Conservation (phyloP, 2,329 filamentous ascomycete genomes). For the Calonectria leucothoes region DNA sequence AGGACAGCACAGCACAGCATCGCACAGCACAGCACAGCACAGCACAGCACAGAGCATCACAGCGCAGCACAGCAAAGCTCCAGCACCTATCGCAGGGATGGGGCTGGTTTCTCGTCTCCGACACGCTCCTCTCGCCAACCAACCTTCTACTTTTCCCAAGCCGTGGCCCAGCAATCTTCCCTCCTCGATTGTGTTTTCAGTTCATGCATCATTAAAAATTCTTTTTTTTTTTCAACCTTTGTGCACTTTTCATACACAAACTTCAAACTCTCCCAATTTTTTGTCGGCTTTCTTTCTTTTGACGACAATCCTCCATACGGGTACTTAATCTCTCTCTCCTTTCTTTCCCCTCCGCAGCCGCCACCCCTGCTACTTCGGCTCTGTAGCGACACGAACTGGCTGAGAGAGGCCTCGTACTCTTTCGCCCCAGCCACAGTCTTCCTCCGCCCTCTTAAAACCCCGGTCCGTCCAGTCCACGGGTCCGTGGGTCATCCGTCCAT, state of each 20-base stretch:
- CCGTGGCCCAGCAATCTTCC: background rate
- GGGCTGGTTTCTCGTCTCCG: background rate
- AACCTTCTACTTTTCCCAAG: background rate
- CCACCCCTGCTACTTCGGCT: slow-evolving; percentile 2
- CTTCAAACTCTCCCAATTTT: background rate
- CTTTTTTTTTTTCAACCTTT: background rate
- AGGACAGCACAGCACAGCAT: background rate
- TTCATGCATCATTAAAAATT: background rate
- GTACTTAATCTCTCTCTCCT: background rate
- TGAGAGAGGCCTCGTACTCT: slow-evolving; percentile 22
- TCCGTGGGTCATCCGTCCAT: slow-evolving; percentile 19
- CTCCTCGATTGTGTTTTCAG: background rate
- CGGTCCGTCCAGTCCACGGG: slow-evolving; percentile 5
- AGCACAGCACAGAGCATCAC: background rate
- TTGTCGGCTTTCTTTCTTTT: background rate
- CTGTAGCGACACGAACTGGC: slow-evolving; percentile 17
- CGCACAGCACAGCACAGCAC: slow-evolving; percentile 1
- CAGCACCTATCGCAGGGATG: background rate
- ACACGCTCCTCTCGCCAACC: background rate
- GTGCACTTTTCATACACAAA: background rate
- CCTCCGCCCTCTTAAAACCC: slow-evolving; percentile 25
- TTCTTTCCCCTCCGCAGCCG: background rate
- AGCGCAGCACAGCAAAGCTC: background rate
- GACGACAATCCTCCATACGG: background rate
- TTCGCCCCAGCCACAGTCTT: slow-evolving; percentile 20